Evolutionary conservation across 1,284 basidiomycete species (phyloP).

Genomic region (Puccinia horiana): DNA sequence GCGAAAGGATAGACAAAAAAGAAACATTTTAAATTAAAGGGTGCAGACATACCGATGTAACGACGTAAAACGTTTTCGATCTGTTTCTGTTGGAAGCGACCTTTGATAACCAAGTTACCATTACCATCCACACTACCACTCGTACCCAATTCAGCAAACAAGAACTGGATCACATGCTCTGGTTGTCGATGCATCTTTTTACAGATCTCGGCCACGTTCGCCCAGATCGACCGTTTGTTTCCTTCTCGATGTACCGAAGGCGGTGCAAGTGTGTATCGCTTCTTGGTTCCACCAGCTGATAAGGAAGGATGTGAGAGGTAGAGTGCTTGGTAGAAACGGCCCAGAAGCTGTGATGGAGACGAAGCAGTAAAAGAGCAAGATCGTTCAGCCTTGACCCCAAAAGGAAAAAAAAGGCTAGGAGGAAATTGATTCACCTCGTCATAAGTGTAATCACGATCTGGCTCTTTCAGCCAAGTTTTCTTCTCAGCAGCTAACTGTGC

Average conservation of each 20-base stretch:
- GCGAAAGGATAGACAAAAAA: neutral
- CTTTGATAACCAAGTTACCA: conserved; percentile 91
- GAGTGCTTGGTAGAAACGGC: conserved; percentile 85
- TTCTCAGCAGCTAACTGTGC: conserved; percentile 68
- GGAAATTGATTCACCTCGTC: conserved; percentile 68
- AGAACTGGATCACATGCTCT: conserved; percentile 97
- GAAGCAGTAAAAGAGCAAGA: too few relatives aligned
- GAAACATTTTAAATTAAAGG: neutral
- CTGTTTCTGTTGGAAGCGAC: conserved; percentile 97
- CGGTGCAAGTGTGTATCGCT: conserved; percentile 96
- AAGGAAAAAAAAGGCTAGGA: neutral
- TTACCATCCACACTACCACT: conserved; percentile 92
- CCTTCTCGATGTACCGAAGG: conserved; percentile 88
- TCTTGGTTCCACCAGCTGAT: conserved; percentile 66
- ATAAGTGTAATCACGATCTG: conserved; percentile 92
- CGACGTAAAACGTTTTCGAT: conserved; percentile 95
- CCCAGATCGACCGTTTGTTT: conserved; percentile 95
- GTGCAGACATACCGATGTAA: conserved; percentile 76
- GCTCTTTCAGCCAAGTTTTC: conserved; percentile 73
- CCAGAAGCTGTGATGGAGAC: conserved; percentile 69
- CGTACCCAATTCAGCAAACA: conserved; percentile 98
- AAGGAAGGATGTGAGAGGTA: conserved; percentile 94
- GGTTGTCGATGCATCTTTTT: conserved; percentile 97
- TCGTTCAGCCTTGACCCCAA: conserved; percentile 26
- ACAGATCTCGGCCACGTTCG: conserved; percentile 96